Percentiles rank a stretch among this genome's conserved stretches.
These are phyloP conservation scores for Calendula officinalis DNA, from an alignment of 129 eudicot species.

Conservation along the genomic window DNA sequence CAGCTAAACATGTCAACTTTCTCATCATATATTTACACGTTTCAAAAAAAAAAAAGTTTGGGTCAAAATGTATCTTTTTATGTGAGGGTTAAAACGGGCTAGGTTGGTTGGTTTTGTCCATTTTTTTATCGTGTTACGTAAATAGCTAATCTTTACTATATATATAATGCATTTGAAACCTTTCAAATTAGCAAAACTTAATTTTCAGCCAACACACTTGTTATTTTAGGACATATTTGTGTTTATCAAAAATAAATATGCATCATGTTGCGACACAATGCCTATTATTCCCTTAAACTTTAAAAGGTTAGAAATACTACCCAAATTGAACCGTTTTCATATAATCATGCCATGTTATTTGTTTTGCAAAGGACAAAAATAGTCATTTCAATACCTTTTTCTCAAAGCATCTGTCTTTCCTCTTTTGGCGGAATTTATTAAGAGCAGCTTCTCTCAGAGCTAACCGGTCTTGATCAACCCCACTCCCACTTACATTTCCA, in stretches of 20 bases:
- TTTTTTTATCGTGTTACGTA: neutral
- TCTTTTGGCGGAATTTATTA: slow-evolving; percentile 57
- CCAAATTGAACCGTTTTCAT: neutral
- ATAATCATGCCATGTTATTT: neutral
- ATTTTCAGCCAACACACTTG: too few species aligned
- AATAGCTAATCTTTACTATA: too few species aligned
- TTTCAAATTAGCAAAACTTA: too few species aligned
- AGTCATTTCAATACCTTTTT: slow-evolving; percentile 51
- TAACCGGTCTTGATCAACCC: slow-evolving; percentile 45
- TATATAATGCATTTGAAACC: too few species aligned
- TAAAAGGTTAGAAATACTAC: neutral
- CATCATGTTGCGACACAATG: too few species aligned
- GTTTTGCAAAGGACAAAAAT: neutral
- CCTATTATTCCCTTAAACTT: too few species aligned
- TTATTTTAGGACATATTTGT: too few species aligned
- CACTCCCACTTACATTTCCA: slow-evolving; percentile 37
- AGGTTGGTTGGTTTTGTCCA: neutral
- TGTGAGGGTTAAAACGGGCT: neutral
- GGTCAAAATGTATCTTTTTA: neutral
- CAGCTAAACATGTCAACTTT: slow-evolving; percentile 8
- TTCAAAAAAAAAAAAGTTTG: neutral
- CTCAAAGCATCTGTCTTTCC: slow-evolving; percentile 78
- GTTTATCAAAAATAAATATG: too few species aligned
- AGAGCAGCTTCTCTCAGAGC: slow-evolving; percentile 67
- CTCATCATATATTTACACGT: neutral